Percentiles rank a stretch among this genome's conserved stretches.
Evolutionary conservation across 768 basidiomycete species (phyloP).

Genomic region (Termitomyces sp.): DNA sequence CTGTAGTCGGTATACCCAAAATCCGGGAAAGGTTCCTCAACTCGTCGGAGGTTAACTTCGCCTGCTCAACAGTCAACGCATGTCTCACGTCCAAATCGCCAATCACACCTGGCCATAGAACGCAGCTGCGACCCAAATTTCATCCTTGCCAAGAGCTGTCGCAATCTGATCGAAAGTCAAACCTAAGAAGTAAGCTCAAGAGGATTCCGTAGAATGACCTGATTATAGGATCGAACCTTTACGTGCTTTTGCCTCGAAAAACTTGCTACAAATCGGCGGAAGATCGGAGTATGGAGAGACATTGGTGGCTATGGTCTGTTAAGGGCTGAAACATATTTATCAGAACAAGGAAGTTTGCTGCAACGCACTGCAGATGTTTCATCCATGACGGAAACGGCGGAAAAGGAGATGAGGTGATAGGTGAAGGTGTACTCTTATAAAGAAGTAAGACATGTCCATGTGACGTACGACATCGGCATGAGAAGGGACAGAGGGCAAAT

Average conservation of each 20-base stretch:
- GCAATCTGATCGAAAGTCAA: slow-evolving; percentile 69
- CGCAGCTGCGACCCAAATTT: slow-evolving; percentile 78
- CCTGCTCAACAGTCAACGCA: slow-evolving; percentile 31
- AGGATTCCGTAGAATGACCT: not conserved
- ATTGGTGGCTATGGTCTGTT: slow-evolving; percentile 37
- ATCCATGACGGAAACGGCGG: slow-evolving; percentile 26
- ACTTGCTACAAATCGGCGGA: slow-evolving; percentile 39
- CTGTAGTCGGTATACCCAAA: slow-evolving; percentile 40
- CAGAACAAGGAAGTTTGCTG: not conserved
- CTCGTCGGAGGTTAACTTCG: slow-evolving; percentile 62
- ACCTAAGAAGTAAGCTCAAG: slow-evolving; percentile 29
- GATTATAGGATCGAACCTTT: slow-evolving; percentile 37
- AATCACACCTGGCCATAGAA: slow-evolving; percentile 70
- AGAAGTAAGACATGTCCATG: slow-evolving; percentile 7
- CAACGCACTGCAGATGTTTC: slow-evolving; percentile 18
- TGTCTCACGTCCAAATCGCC: not conserved
- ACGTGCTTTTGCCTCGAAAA: slow-evolving; percentile 64
- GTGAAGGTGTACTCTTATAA: slow-evolving; percentile 6
- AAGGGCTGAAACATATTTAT: not conserved
- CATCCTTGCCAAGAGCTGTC: slow-evolving; percentile 61
- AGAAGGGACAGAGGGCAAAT: slow-evolving; percentile 1
- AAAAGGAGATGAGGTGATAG: slow-evolving; percentile 1
- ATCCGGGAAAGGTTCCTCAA: slow-evolving; percentile 44
- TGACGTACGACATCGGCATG: slow-evolving; percentile 13
- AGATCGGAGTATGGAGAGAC: slow-evolving; percentile 44